A percentile compares a stretch with the other conserved stretches of the same genome.
These are phyloP conservation scores for Millerozyma miso DNA, from an alignment of 805 yeast species.

Conservation along the genomic window DNA sequence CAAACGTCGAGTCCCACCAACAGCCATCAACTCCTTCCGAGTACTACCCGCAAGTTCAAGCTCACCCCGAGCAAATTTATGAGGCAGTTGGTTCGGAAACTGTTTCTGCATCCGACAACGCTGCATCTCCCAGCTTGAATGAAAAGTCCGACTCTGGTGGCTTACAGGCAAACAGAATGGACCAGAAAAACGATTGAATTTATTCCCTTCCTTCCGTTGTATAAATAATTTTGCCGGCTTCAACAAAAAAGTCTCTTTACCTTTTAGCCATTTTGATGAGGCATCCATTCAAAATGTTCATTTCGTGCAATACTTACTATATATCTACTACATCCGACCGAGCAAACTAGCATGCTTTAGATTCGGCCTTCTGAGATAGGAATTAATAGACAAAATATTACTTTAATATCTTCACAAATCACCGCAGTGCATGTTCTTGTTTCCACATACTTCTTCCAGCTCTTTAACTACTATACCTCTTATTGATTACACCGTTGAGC, in stretches of 20 bases:
- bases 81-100: slow-evolving; percentile 7
- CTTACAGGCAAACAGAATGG: not conserved
- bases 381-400: not conserved
- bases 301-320: not conserved
- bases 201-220: not conserved
- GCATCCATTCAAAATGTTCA: not conserved
- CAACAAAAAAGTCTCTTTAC: not conserved
- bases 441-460: too few relatives aligned
- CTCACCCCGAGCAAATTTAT: slow-evolving; percentile 1
- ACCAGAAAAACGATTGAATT: not conserved
- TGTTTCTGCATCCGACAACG: slow-evolving; percentile 3
- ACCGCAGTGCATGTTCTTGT: too few relatives aligned
- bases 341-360: not conserved
- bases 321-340: not conserved
- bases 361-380: not conserved
- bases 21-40: not conserved
- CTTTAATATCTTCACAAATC: too few relatives aligned
- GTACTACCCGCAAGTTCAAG: not conserved
- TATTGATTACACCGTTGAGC: too few relatives aligned
- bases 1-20: slow-evolving; percentile 10
- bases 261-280: not conserved
- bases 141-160: slow-evolving; percentile 2
- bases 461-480: too few relatives aligned
- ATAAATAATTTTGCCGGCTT: not conserved
- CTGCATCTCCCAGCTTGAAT: slow-evolving; percentile 7